Base-by-base conservation (phyloP, 148 eudicot species). In the Rhododendron simsii region DNA sequence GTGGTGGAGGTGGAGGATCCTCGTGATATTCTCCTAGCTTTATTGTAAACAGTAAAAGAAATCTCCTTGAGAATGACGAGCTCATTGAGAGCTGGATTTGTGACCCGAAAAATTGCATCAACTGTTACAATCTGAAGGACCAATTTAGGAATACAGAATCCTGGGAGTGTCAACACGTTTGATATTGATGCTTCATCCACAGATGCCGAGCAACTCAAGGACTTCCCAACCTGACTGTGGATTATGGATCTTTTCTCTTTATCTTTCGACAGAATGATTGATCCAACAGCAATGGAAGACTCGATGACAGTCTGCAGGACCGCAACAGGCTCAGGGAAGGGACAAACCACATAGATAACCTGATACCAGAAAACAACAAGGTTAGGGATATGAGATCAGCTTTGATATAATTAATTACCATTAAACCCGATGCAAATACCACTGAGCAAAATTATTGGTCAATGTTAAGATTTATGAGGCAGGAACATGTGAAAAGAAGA, bases 301-400 rank as follows among this genome's bases (percentile, higher is more conserved):
- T 97, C 98, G 73, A 95, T 88, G 73, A 97, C 88, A 33, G 99
- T 97, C 87, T 91, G 94, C 78, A 97, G 93, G 90, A 94, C 92
- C 78, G 99, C 95, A 87, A 85, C 85, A 78, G 96, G 96, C 85
- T 97, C 99, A n/a, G 99, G 98, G 87, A 97, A 97, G 78, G 99
- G 99, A 86, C 99, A 97, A 35, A 97, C 98, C 82, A 97, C 93
- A 91, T 97, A 97, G 84, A 97, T 91, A 69, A 97, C 98, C 99
- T 97, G 93, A 86, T 86, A 81, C 87, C 88, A 90, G 47, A 65
- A 87, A 73, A 39, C 78, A 87, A 86, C 74, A 79, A 81, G 16
- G 30, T 69, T 35, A 44, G 74, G 18, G 50, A 79, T 18, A 26
- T 41, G 33, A 88, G 37, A 83, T 84, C 81, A 75, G 37, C 77